Evolutionary conservation across 2,329 filamentous ascomycete species (phyloP), one percentile per base, ranked within the genome.

Genomic region (Fusarium luffae): DNA sequence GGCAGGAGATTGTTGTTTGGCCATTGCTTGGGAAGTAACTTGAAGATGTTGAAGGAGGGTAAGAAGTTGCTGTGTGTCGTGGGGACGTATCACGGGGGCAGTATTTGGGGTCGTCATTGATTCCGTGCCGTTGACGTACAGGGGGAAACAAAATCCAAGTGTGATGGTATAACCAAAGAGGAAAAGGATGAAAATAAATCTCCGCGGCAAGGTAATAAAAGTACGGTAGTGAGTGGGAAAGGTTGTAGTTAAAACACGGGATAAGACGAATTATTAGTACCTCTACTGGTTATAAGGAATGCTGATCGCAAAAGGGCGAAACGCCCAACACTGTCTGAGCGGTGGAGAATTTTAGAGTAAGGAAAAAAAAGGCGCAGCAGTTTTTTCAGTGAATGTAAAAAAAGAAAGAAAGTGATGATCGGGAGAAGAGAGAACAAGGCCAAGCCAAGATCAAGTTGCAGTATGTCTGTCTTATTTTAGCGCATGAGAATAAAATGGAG

Each of bases 341-440:
- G 23, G 65, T 70, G 67, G 67, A 56, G 67, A 58, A 32, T 27
- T 27, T 27, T 7, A 3, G 25, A 25, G 25, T 25, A 10, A 27
- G 5, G 3, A 27, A 28, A 44, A 47, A 50, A 48, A 59, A 61
- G 47, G 51, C 50, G 51, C 21, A 30, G 57, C 59, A 54, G 11
- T 28, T n/a, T 37, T n/a, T 37, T 37, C 34, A 37, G 5, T 37
- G 10, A n/a, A 28, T 28, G 12, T 7, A 37, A 37, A 40, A 37
- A 37, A 42, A 27, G 34, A 30, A 34, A 7, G 28, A 2, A 28
- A 30, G n/a, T 34, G n/a, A 27, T n/a, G 18, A 37, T 37, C 34
- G 34, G 60, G 67, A 57, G 9, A 70, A 70, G 67, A 70, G 67
- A 57, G n/a, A 70, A 70, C 67, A 70, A 60, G 40, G 16, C 66